A percentile compares a stretch with the other conserved stretches of the same genome.
These are phyloP conservation scores for Salix caprea DNA, from an alignment of 345 rosid genomes.

Conservation along the genomic window DNA sequence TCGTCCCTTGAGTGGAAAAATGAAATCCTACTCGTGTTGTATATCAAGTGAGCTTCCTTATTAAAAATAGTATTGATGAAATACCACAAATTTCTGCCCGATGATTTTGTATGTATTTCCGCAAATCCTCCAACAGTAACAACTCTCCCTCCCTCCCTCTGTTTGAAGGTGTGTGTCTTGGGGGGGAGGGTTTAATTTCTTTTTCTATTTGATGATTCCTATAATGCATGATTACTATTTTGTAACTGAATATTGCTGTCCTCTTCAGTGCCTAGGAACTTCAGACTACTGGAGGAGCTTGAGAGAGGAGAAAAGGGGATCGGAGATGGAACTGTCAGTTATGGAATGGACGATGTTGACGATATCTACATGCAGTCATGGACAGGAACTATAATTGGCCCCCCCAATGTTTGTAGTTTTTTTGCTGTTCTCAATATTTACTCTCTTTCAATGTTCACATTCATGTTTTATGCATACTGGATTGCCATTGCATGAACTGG, in stretches of 20 bases:
- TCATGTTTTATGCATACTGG: background rate
- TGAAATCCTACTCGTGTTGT: background rate
- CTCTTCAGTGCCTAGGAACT: constrained; percentile 63
- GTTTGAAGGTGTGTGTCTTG: background rate
- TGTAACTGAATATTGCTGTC: constrained; percentile 7
- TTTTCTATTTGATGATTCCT: background rate
- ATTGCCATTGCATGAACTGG: background rate
- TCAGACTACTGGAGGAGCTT: constrained; percentile 72
- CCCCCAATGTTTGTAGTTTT: constrained; percentile 49
- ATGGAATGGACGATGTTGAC: constrained; percentile 99
- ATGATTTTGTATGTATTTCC: background rate
- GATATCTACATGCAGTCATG: constrained; percentile 93
- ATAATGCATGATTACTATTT: background rate
- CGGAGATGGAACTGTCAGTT: constrained; percentile 96
- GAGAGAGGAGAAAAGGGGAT: constrained; percentile 84
- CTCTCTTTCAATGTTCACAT: background rate
- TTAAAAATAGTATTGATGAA: background rate
- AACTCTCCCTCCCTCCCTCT: background rate
- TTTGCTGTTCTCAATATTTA: background rate
- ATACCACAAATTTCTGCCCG: background rate
- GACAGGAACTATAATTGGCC: constrained; percentile 78
- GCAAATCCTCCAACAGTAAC: background rate
- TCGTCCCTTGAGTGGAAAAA: background rate
- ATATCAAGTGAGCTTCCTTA: background rate
- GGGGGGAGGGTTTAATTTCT: background rate